Evolutionary conservation across 306 rosid species (phyloP).

Genomic region (Carpinus viminea): DNA sequence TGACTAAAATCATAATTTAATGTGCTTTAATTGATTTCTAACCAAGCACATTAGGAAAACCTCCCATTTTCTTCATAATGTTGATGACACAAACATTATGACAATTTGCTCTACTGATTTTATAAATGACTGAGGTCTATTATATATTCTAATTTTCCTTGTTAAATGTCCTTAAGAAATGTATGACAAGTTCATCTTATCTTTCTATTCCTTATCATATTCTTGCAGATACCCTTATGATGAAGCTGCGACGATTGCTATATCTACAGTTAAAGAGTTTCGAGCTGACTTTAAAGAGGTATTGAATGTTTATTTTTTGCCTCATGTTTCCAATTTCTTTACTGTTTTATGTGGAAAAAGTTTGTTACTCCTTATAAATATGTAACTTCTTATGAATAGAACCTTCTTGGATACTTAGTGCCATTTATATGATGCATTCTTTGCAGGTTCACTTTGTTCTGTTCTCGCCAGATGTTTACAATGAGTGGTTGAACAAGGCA

Average conservation of each 20-base stretch:
- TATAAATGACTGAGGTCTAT: not conserved
- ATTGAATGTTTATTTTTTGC: conserved; percentile 7
- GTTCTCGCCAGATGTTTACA: conserved; percentile 53
- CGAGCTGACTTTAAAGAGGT: conserved; percentile 76
- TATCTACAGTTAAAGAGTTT: conserved; percentile 64
- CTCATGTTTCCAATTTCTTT: not conserved
- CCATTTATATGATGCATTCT: conserved; percentile 1
- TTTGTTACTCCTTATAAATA: too few species aligned
- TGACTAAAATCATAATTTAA: not conserved
- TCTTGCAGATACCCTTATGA: conserved; percentile 69
- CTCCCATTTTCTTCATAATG: not conserved
- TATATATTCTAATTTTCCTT: not conserved
- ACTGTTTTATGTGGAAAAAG: not conserved
- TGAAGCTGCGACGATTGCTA: conserved; percentile 72
- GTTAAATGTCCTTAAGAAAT: not conserved
- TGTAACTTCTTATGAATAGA: too few species aligned
- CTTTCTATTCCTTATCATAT: not conserved
- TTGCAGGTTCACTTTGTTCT: conserved; percentile 83
- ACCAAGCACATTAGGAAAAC: not conserved
- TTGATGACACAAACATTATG: not conserved
- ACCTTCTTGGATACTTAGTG: too few species aligned
- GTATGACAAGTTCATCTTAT: conserved; percentile 10
- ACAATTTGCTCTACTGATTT: not conserved
- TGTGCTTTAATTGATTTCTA: not conserved
- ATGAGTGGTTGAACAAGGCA: conserved; percentile 61